These are phyloP conservation scores for Lyophyllum atratum DNA, from an alignment of 768 basidiomycete species.

Conservation along the genomic window DNA sequence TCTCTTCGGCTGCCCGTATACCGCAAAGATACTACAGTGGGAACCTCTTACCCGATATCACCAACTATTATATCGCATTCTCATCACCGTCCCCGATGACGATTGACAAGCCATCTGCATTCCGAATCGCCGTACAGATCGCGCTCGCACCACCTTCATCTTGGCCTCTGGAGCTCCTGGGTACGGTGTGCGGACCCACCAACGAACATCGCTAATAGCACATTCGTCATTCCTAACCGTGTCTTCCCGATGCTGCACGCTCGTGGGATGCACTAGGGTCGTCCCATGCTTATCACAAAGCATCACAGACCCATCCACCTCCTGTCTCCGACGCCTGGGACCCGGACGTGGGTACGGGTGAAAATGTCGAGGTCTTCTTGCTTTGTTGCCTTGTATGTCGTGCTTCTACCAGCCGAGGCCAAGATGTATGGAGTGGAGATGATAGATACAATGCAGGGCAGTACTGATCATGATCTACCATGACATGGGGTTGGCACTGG, in stretches of 20 bases:
- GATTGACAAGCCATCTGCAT: neutral
- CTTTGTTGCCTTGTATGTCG: neutral
- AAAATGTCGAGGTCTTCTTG: neutral
- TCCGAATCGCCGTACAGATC: neutral
- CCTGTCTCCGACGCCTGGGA: neutral
- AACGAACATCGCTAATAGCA: neutral
- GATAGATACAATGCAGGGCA: neutral
- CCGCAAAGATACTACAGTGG: neutral
- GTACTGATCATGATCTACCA: neutral
- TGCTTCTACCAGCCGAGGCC: neutral
- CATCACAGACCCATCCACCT: neutral
- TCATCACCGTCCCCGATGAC: neutral
- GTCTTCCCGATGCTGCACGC: neutral
- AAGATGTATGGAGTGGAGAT: neutral
- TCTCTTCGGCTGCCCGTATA: neutral
- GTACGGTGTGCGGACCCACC: neutral
- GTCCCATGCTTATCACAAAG: neutral
- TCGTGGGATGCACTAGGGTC: neutral
- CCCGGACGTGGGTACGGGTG: neutral
- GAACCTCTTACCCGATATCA: neutral
- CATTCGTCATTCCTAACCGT: neutral
- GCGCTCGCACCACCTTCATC: neutral
- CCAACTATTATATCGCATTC: neutral
- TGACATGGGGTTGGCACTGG: neutral
- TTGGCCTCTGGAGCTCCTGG: neutral